Evolutionary conservation across 306 rosid species (phyloP).

Genomic region (Vicia faba): DNA sequence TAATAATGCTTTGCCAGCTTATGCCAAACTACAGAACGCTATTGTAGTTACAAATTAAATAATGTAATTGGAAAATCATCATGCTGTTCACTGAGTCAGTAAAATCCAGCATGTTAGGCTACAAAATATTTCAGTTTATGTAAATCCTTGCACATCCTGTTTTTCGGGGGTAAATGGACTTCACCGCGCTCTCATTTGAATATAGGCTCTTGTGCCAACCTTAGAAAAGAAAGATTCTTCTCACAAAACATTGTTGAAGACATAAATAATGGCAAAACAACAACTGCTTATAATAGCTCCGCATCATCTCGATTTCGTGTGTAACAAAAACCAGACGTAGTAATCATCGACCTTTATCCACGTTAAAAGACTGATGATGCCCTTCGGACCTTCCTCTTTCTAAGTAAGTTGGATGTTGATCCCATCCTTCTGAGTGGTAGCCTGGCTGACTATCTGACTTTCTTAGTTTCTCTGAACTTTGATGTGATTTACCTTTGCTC

Average conservation of each 20-base stretch:
- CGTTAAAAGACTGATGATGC: slow-evolving; percentile 40
- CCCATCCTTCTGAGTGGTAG: slow-evolving; percentile 49
- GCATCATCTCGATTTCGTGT: slow-evolving; percentile 40
- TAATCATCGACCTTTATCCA: slow-evolving; percentile 53
- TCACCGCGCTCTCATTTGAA: slow-evolving; percentile 9
- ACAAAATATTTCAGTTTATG: slow-evolving; percentile 39
- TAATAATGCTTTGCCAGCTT: slow-evolving; percentile 32
- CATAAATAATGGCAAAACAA: slow-evolving; percentile 38
- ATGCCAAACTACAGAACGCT: slow-evolving; percentile 41
- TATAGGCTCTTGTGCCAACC: slow-evolving; percentile 36
- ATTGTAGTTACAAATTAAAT: slow-evolving; percentile 27
- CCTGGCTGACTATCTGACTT: slow-evolving; percentile 60
- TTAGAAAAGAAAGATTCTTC: slow-evolving; percentile 36
- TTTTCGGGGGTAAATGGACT: slow-evolving; percentile 30
- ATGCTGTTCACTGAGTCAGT: slow-evolving; percentile 37
- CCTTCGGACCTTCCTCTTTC: slow-evolving; percentile 73
- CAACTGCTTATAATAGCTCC: slow-evolving; percentile 21
- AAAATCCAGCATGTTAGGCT: slow-evolving; percentile 38
- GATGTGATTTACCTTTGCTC: slow-evolving; percentile 43
- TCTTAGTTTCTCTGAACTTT: slow-evolving; percentile 48
- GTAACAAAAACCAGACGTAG: slow-evolving; percentile 32
- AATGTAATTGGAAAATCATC: slow-evolving; percentile 39
- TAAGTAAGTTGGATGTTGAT: slow-evolving; percentile 41
- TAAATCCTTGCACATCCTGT: slow-evolving; percentile 39
- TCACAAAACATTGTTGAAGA: slow-evolving; percentile 38